Evolutionary conservation across 192 early-diverging fungal genomes (phyloP).

Genomic region (Coemansia sp.): DNA sequence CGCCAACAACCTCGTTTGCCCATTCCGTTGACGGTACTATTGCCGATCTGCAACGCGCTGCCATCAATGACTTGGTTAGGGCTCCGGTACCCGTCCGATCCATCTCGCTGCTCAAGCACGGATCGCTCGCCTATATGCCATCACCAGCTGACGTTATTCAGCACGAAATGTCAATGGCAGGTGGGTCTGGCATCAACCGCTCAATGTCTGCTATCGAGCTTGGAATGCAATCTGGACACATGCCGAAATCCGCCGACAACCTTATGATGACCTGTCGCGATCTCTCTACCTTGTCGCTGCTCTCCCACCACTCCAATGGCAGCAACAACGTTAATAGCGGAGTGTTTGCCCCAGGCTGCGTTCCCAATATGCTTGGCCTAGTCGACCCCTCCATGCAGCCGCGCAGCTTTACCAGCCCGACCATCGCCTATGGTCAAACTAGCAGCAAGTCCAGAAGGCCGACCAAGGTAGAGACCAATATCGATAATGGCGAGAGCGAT

Average conservation of each 20-base stretch:
- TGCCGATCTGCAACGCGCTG: slow-evolving; percentile 8
- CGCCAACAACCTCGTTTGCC: background rate
- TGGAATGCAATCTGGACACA: background rate
- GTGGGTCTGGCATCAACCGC: background rate
- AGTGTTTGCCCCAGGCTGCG: slow-evolving; percentile 11
- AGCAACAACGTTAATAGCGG: background rate
- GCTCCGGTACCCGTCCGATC: slow-evolving; percentile 14
- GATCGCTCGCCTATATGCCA: background rate
- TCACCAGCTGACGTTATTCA: background rate
- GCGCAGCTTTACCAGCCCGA: background rate
- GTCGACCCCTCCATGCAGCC: background rate
- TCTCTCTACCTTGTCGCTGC: slow-evolving; percentile 36
- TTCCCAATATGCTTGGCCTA: slow-evolving; percentile 21
- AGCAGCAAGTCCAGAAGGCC: slow-evolving; percentile 16
- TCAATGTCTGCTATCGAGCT: slow-evolving; percentile 12
- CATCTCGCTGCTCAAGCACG: slow-evolving; percentile 14
- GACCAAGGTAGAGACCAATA: background rate
- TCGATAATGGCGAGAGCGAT: background rate
- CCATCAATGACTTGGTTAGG: background rate
- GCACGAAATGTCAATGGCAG: background rate
- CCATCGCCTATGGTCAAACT: background rate
- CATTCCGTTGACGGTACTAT: background rate
- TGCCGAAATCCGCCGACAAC: slow-evolving; percentile 5
- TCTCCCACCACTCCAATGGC: slow-evolving; percentile 19
- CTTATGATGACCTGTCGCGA: slow-evolving; percentile 30